Evolutionary conservation across 2,329 filamentous ascomycete species (phyloP), one percentile per base, ranked within the genome.

Genomic region (Pseudonectria buxi): DNA sequence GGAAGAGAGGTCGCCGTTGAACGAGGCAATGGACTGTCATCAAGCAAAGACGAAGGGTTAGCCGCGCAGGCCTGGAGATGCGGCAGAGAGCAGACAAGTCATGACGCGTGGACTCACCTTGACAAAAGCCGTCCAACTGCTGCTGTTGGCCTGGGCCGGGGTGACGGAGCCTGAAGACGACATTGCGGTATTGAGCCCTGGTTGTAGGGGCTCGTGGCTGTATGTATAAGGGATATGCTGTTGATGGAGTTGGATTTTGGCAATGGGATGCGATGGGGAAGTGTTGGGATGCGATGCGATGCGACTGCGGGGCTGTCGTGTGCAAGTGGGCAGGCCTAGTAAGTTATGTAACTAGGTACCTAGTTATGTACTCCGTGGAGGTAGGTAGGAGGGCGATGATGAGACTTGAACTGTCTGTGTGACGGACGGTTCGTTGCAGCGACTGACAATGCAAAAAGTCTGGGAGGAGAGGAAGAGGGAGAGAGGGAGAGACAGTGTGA

Each of bases 1-100:
- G 41, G 83, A 86, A 24, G 84, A 83, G 39, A 89, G 74, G 60
- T 90, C 85, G 52, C 85, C 85, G 55, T 83, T 86, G 68, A 89
- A 90, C 4, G 81, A 86, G 35, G 83, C 81, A 55, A 89, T 84
- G 31, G 83, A 87, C 74, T 77, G 45, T 53, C 33, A 33, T 35
- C 36, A 30, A 36, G 27, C 35, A 32, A 46, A 36, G 30, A 36
- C 33, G 30, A 39, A 27, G n/a, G 26, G 43, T 46, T 28, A 50
- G 35, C 33, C n/a, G 33, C 10, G 28, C 22, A 11, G 14, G 31
- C 6, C 25, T 18, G 29, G 29, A 26, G 10, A 18, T 22, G 24
- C 26, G 25, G 25, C n/a, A 28, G 26, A 14, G 28, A 33, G 26
- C n/a, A 30, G 35, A 25, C 38, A 22, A 22, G 18, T 22, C 18